Conservation (phyloP, 2,329 filamentous ascomycete genomes). For the Fonsecaea pugnacius region DNA sequence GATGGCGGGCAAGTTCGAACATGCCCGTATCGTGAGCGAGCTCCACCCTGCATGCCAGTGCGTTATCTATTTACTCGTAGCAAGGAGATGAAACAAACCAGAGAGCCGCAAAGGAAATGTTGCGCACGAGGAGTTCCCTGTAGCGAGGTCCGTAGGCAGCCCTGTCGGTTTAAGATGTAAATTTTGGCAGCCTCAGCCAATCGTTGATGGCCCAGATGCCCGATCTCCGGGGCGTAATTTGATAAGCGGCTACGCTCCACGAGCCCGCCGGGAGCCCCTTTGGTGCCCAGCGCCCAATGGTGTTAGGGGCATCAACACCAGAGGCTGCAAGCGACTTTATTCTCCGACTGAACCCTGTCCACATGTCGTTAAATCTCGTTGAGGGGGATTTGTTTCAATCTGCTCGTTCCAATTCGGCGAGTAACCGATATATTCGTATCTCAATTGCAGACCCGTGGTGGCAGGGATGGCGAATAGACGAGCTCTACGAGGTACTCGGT, state of each 20-base stretch:
- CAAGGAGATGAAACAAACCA: slow-evolving; percentile 15
- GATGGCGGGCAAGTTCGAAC: not conserved
- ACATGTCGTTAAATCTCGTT: not conserved
- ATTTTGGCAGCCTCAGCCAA: slow-evolving; percentile 6
- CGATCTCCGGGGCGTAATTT: slow-evolving; percentile 19
- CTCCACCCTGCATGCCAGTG: not conserved
- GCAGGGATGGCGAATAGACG: not conserved
- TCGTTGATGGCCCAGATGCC: not conserved
- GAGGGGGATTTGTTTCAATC: slow-evolving; percentile 18
- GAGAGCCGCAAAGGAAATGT: not conserved
- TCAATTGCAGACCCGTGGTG: slow-evolving; percentile 1
- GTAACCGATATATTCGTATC: not conserved
- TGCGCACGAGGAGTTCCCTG: not conserved
- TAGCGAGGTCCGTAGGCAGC: not conserved
- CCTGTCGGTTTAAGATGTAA: not conserved
- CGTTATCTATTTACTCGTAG: not conserved
- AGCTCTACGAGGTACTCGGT: not conserved
- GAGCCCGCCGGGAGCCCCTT: not conserved
- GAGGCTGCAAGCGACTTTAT: slow-evolving; percentile 21
- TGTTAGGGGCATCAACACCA: not conserved
- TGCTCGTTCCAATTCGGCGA: slow-evolving; percentile 8
- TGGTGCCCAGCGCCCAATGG: not conserved
- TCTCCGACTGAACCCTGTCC: slow-evolving; percentile 16
- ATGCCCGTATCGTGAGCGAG: not conserved
- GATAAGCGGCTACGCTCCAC: slow-evolving; percentile 14